phyloP scores from a whole-genome alignment of 768 basidiomycete species.

The Mycena olivaceomarginata region DNA sequence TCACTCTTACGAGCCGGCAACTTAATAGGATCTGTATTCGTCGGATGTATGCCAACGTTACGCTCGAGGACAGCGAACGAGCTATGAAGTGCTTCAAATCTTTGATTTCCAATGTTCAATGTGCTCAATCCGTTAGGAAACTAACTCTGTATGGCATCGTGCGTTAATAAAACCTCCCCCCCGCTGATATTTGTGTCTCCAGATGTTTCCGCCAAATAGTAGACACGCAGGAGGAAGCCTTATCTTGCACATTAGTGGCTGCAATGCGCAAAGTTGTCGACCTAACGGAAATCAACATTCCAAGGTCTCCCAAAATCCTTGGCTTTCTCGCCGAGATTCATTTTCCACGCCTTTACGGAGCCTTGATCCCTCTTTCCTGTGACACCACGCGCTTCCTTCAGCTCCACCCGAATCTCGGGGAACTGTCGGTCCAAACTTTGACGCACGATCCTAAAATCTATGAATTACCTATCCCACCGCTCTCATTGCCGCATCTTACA shows the following conservation, averaged over 20 bases:
- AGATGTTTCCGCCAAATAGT: slow-evolving; percentile 11
- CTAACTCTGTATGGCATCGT: background rate
- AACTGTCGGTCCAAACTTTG: background rate
- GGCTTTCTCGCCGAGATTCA: slow-evolving; percentile 9
- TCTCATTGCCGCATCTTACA: slow-evolving; percentile 10
- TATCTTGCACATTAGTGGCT: slow-evolving; percentile 1
- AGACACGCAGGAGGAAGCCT: slow-evolving; percentile 6
- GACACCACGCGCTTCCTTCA: slow-evolving; percentile 10
- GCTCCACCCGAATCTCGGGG: slow-evolving; percentile 5
- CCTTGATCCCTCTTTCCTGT: slow-evolving; percentile 3
- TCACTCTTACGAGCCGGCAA: slow-evolving; percentile 3
- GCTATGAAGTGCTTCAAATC: background rate
- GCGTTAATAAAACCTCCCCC: background rate
- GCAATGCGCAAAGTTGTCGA: slow-evolving; percentile 4
- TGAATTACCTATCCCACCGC: slow-evolving; percentile 1
- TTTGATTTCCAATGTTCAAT: background rate
- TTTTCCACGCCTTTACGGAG: slow-evolving; percentile 6
- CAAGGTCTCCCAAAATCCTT: slow-evolving; percentile 13
- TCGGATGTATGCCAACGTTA: background rate
- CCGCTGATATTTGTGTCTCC: slow-evolving; percentile 6
- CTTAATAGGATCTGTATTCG: slow-evolving; percentile 3
- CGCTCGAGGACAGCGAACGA: slow-evolving; percentile 3
- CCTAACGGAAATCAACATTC: background rate
- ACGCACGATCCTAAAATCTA: background rate
- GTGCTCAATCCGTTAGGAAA: slow-evolving; percentile 5